phyloP scores from a whole-genome alignment of 1,284 basidiomycete species.

The Phaffia rhodozyma region DNA sequence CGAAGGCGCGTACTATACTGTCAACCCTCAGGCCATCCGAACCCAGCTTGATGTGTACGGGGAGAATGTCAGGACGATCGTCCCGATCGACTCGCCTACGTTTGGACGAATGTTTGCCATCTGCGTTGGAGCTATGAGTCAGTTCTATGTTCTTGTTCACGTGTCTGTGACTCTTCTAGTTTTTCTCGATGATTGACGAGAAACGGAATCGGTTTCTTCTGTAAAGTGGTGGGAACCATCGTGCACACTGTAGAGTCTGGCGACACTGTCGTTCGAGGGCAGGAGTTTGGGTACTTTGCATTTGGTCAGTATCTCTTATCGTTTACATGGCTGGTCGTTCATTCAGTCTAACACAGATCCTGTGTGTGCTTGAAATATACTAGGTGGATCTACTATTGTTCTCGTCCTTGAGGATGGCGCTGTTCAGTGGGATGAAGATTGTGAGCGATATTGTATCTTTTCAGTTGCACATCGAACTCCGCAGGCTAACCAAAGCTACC shows the following conservation, averaged over 20 bases:
- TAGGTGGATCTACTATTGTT: constrained; percentile 81
- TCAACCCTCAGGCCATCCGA: constrained; percentile 46
- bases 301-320: constrained; percentile 30
- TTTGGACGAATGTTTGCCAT: constrained; percentile 84
- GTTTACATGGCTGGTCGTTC: neutral
- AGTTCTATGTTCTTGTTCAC: constrained; percentile 17
- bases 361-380: constrained; percentile 9
- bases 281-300: constrained; percentile 88
- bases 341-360: neutral
- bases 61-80: constrained; percentile 81
- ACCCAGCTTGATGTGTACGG: constrained; percentile 72
- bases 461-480: constrained; percentile 62
- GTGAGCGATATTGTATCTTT: constrained; percentile 32
- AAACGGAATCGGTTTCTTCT: neutral
- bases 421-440: constrained; percentile 78
- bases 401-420: constrained; percentile 68
- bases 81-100: constrained; percentile 70
- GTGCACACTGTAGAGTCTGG: constrained; percentile 74
- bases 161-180: neutral
- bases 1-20: constrained; percentile 35
- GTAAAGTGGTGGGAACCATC: constrained; percentile 68
- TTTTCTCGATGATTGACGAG: neutral
- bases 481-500: neutral
- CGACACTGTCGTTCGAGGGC: constrained; percentile 60
- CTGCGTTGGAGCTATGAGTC: constrained; percentile 77